Evolutionary conservation across 1,139 yeast species (phyloP).

Genomic region (Suhomyces chickasaworum): DNA sequence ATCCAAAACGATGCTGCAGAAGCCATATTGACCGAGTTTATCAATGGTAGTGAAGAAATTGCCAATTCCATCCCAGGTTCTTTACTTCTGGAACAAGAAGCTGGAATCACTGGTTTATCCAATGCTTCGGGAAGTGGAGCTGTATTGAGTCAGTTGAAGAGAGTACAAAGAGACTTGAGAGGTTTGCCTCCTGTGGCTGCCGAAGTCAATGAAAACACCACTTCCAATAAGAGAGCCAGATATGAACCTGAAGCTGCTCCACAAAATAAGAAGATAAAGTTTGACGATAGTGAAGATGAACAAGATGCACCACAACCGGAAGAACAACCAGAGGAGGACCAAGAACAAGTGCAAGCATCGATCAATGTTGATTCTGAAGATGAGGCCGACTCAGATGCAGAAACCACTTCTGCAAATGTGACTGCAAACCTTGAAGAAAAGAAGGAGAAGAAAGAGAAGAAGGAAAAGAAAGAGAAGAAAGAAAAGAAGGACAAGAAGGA

Average conservation of each 20-base stretch:
- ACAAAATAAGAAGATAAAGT: slow-evolving; percentile 29
- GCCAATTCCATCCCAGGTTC: slow-evolving; percentile 16
- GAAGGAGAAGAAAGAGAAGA: slow-evolving; percentile 23
- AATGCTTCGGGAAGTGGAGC: slow-evolving; percentile 32
- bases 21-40: slow-evolving; percentile 46
- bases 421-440: slow-evolving; percentile 18
- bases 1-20: slow-evolving; percentile 48
- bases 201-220: slow-evolving; percentile 19
- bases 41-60: slow-evolving; percentile 34
- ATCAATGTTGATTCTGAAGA: slow-evolving; percentile 35
- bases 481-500: slow-evolving; percentile 40
- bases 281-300: slow-evolving; percentile 26
- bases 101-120: slow-evolving; percentile 25
- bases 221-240: slow-evolving; percentile 28
- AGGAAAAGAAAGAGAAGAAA: slow-evolving; percentile 27
- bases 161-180: slow-evolving; percentile 70
- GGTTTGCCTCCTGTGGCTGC: slow-evolving; percentile 66
- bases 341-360: slow-evolving; percentile 20
- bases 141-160: slow-evolving; percentile 57
- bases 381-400: slow-evolving; percentile 21
- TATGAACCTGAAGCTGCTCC: slow-evolving; percentile 24
- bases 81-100: slow-evolving; percentile 12
- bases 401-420: slow-evolving; percentile 6
- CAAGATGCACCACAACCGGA: slow-evolving; percentile 14
- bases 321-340: slow-evolving; percentile 25